A percentile compares a stretch with the other conserved stretches of the same genome.
These are phyloP conservation scores for Chlorociboria aeruginascens DNA, from an alignment of 495 filamentous ascomycete species.

Conservation along the genomic window DNA sequence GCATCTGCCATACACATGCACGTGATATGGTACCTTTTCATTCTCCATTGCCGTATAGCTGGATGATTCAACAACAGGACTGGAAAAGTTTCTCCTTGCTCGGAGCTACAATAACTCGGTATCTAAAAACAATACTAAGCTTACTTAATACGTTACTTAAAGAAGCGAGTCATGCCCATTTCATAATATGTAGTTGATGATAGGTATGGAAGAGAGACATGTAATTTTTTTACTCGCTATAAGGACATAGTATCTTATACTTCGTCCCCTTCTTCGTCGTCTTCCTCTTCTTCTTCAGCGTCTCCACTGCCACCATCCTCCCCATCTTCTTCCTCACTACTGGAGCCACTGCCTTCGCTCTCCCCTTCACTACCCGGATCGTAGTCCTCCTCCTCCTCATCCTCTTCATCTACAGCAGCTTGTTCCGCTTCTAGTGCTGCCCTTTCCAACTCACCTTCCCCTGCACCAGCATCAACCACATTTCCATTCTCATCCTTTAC, in stretches of 20 bases:
- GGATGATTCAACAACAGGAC: no score
- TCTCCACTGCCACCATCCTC: constrained; percentile 37
- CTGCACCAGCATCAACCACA: constrained; percentile 25
- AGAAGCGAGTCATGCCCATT: no score
- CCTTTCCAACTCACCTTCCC: constrained; percentile 48
- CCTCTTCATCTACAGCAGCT: constrained; percentile 51
- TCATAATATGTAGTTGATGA: no score
- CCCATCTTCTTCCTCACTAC: constrained; percentile 39
- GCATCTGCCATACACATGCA: no score
- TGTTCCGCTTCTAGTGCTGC: constrained; percentile 37
- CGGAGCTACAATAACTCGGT: no score
- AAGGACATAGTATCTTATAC: background rate
- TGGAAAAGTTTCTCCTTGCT: no score
- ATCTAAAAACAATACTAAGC: no score
- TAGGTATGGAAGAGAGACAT: no score
- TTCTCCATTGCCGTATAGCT: no score
- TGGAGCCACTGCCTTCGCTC: constrained; percentile 55
- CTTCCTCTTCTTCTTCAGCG: constrained; percentile 35
- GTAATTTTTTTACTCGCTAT: background rate
- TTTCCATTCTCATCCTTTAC: constrained; percentile 38
- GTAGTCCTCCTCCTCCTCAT: constrained; percentile 86
- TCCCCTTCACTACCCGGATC: constrained; percentile 67
- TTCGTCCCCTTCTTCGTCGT: constrained; percentile 9
- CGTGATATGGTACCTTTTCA: no score
- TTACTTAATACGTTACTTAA: no score